Base-by-base conservation (phyloP, 345 rosid genomes). In the Cardamine chenopodiifolia region DNA sequence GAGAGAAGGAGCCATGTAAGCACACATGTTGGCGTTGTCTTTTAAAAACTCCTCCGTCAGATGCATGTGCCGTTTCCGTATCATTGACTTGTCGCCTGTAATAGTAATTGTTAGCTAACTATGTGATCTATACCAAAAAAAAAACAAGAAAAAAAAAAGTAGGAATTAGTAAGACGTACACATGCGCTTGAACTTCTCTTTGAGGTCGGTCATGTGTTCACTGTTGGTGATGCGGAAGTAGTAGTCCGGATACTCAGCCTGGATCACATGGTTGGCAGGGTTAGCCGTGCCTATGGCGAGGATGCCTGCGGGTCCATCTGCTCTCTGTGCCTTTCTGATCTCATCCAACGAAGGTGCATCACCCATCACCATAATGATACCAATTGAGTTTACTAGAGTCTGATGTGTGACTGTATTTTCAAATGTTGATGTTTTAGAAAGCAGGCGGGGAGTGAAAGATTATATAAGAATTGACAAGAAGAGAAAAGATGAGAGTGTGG, bases 141-240 rank as follows among this genome's bases (percentile, higher is more conserved):
- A 31, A 23, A 39, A 20, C n/a, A 12, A 22, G 11, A 35, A 40
- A n/a, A 22, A 23, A 7, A 40, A 19, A 37, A 45, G 42, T 18
- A 45, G 25, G 12, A 34, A 19, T 17, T 1, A 15, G 29, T 13
- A 25, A 35, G 34, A 81, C 90, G 6, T 83, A 88, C 93, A 88
- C 85, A 88, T 86, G 82, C 90, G 87, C 84, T 85, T 53, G 83
- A 88, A 88, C 71, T 88, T 88, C 75, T 83, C 86, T 58, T 88
- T 88, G 28, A 88, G 89, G 45, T 86, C 89, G n/a, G 86, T 82
- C 93, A 83, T 83, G 78, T 88, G 93, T 59, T 86, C 90, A 76
- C 87, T 83, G 57, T 88, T 86, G 64, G 93, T 88, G 80, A 88
- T 82, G 13, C 87, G 75, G 81, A 88, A 88, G 78, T 88, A 88